Conservation (phyloP, 441 rosid species). For the Capsella rubella region DNA sequence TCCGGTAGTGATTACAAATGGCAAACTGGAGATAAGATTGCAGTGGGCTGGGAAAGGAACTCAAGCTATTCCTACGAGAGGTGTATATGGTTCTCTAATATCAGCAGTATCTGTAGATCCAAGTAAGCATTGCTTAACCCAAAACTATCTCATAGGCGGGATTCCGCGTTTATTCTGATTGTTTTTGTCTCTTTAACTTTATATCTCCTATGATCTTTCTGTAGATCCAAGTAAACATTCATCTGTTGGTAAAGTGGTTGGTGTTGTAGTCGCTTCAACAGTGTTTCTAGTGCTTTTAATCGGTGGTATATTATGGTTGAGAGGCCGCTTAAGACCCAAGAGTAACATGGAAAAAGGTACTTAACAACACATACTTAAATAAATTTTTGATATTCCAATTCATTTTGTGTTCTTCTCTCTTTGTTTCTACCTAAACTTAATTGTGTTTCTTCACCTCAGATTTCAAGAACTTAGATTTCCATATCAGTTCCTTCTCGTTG, state of each 20-base stretch:
- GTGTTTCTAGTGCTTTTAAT: constrained; percentile 46
- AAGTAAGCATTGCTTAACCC: constrained; percentile 35
- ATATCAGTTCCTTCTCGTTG: constrained; percentile 68
- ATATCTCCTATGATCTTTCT: constrained; percentile 34
- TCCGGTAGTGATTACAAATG: constrained; percentile 43
- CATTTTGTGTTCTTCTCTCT: neutral
- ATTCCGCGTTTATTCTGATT: neutral
- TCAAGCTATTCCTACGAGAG: constrained; percentile 46
- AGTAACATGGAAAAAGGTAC: constrained; percentile 52
- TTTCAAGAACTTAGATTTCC: constrained; percentile 64
- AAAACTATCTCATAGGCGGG: neutral
- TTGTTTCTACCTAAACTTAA: constrained; percentile 13
- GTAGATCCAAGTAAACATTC: constrained; percentile 48
- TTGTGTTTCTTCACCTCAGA: constrained; percentile 48
- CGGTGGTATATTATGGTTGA: constrained; percentile 55
- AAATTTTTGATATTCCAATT: neutral
- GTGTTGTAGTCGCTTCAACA: constrained; percentile 47
- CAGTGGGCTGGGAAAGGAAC: constrained; percentile 74
- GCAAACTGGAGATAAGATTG: constrained; percentile 60
- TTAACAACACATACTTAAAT: neutral
- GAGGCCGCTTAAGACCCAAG: constrained; percentile 47
- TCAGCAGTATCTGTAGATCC: constrained; percentile 59
- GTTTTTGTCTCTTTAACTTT: constrained; percentile 4
- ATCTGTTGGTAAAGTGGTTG: constrained; percentile 49
- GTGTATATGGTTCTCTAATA: constrained; percentile 70